phyloP scores from a whole-genome alignment of 2,329 filamentous ascomycete genomes.

The Acephala macrosclerotiorum region DNA sequence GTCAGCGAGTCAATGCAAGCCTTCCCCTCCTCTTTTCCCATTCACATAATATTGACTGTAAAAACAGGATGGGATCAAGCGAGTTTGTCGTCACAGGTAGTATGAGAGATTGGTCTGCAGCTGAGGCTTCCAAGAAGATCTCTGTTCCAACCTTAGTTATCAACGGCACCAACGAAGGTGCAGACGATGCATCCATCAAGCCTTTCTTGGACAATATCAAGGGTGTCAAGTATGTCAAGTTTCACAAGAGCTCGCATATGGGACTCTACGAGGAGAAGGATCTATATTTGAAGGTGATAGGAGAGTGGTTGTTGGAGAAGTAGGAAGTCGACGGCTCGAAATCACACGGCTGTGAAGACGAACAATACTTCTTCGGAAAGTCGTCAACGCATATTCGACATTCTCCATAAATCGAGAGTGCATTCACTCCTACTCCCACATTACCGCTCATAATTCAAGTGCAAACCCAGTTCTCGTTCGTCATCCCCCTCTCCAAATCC shows the following conservation, averaged over 20 bases:
- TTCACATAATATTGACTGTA: constrained; percentile 2
- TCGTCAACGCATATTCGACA: no score
- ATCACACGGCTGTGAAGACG: no score
- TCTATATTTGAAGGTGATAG: constrained; percentile 44
- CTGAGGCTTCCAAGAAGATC: constrained; percentile 45
- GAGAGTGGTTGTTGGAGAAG: constrained; percentile 38
- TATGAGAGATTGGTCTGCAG: constrained; percentile 49
- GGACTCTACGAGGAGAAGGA: constrained; percentile 48
- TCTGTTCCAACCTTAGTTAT: constrained; percentile 48
- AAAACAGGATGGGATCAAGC: constrained; percentile 16
- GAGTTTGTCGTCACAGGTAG: constrained; percentile 48
- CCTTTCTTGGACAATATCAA: constrained; percentile 46
- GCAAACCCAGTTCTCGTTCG: no score
- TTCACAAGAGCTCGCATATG: constrained; percentile 36
- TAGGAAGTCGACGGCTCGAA: no score
- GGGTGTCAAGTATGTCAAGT: constrained; percentile 48
- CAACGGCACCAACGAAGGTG: constrained; percentile 49
- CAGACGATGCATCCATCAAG: constrained; percentile 39
- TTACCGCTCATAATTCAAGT: no score
- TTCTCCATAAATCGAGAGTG: no score
- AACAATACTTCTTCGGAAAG: no score
- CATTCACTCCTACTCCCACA: no score
- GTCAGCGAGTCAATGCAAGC: constrained; percentile 38
- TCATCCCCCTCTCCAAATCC: no score
- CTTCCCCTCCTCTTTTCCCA: neutral